Base-by-base conservation (phyloP, 345 rosid species). In the Lenwebbia sp. region DNA sequence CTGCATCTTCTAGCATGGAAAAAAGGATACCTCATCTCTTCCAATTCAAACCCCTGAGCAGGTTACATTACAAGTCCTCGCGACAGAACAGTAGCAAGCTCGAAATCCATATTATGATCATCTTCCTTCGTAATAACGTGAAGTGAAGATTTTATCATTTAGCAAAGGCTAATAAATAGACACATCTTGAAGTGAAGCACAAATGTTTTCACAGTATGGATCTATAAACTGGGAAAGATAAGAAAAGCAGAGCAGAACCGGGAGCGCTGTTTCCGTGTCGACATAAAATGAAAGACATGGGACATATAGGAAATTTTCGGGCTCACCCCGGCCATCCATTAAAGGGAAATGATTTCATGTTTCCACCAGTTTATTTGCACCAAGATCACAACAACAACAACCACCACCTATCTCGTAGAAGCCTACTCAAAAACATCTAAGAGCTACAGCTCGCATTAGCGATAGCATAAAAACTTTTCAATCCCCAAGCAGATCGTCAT, bases 351-450 rank as follows among this genome's bases (percentile, higher is more conserved):
- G 82, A 37, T 26, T 57, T 26, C 54, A 37, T 50, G 86, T 62
- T 84, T 84, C 86, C 86, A 65, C 49, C 82, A 85, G 14, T 85
- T 85, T 50, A 65, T 85, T 74, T 54, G 83, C 56, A 53, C 60
- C 83, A 51, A 65, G 17, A 85, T 10, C 58, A 65, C 19, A 85
- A 85, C 51, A 52, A 37, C 82, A 58, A 84, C 85, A 47, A 62
- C 62, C 85, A 84, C 40, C 50, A 25, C 52, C 83, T 51, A 12
- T 51, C 13, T 62, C 65, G 51, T 53, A 83, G 51, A 83, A 83
- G 28, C 53, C 74, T 83, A 56, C 41, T 3, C 30, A 41, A 74
- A 74, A 19, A 19, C 58, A 85, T 70, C 83, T 50, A 60, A 53
- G 54, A 74, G 83, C 83, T 85, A 70, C 83, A 74, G 75, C 37